phyloP scores from a whole-genome alignment of 345 rosid species.

The Sonneratia alba region DNA sequence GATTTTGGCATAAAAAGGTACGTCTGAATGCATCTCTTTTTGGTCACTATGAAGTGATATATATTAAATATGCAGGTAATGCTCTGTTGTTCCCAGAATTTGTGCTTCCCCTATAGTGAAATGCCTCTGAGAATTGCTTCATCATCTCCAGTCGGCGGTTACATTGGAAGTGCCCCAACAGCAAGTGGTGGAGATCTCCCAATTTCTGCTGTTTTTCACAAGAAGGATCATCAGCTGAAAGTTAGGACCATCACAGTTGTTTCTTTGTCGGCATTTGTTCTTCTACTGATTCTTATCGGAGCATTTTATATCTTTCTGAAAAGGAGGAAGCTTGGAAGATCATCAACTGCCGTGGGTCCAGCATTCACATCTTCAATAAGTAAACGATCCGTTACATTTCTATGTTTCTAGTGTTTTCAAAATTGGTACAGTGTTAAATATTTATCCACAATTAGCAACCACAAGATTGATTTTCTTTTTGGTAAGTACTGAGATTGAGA shows the following conservation, averaged over 20 bases:
- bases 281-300: constrained; percentile 62
- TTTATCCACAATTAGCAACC: neutral
- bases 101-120: constrained; percentile 3
- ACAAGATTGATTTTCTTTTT: neutral
- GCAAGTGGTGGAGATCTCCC: constrained; percentile 69
- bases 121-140: constrained; percentile 61
- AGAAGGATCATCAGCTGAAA: constrained; percentile 63
- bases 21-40: constrained; percentile 67
- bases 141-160: constrained; percentile 54
- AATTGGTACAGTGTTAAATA: neutral
- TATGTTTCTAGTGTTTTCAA: neutral
- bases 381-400: constrained; percentile 69
- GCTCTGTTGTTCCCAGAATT: constrained; percentile 11
- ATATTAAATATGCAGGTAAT: constrained; percentile 83
- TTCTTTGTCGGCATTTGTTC: constrained; percentile 71
- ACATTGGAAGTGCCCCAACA: constrained; percentile 51
- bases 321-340: constrained; percentile 73
- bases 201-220: constrained; percentile 44
- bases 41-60: constrained; percentile 69
- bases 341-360: constrained; percentile 87
- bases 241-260: constrained; percentile 57
- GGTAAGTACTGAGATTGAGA: neutral
- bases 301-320: constrained; percentile 52
- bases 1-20: constrained; percentile 65
- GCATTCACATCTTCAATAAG: constrained; percentile 52